Evolutionary conservation across 192 early-diverging fungal genomes (phyloP).

Genomic region (Neocallimastix lanati): DNA sequence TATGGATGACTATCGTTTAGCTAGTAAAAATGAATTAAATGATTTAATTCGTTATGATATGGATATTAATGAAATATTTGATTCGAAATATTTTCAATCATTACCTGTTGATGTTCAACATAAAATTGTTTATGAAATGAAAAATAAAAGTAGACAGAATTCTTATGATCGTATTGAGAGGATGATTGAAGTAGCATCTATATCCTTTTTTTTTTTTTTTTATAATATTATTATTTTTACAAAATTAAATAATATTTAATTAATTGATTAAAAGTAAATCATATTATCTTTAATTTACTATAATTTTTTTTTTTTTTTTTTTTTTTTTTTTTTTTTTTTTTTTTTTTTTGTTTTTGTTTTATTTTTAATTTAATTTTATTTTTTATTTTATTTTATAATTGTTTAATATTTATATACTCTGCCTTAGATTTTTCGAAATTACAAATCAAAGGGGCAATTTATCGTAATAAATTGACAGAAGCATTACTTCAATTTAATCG

Average conservation of each 20-base stretch:
- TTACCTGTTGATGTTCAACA: conserved; percentile 66
- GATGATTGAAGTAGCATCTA: conserved; percentile 52
- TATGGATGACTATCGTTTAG: not conserved
- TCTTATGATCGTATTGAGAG: conserved; percentile 47
- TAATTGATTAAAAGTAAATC: no score
- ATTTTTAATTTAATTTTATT: no score
- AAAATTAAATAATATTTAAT: no score
- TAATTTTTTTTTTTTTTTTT: no score
- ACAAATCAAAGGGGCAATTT: conserved; percentile 71
- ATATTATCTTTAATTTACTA: no score
- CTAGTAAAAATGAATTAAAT: not conserved
- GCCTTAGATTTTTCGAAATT: conserved; percentile 74
- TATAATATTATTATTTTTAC: no score
- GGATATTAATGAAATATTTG: conserved; percentile 2
- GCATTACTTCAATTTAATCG: conserved; percentile 26
- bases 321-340: no score
- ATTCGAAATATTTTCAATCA: conserved; percentile 7
- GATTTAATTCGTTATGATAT: not conserved
- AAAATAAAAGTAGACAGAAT: conserved; percentile 57
- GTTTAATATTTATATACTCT: conserved; percentile 2
- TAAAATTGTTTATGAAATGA: conserved; percentile 80
- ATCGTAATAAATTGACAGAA: conserved; percentile 75
- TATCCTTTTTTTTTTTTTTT: not conserved
- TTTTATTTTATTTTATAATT: no score
- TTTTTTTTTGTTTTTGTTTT: no score